Base-by-base conservation (phyloP, 306 rosid species). In the Rubus idaeus region DNA sequence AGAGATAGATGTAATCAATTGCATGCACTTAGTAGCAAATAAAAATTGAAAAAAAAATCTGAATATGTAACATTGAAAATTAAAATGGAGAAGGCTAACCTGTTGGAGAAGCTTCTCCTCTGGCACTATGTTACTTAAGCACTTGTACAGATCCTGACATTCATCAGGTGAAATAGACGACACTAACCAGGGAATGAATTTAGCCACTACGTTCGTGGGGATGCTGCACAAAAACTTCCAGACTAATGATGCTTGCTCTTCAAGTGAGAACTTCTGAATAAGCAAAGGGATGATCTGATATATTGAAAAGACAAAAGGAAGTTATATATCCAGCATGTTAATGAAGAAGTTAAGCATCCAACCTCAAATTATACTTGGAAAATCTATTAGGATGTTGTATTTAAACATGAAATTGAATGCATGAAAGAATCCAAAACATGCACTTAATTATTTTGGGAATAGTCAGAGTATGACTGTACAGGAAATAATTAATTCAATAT, bases 171-270 rank as follows among this genome's bases (percentile, higher is more conserved):
- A 87, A 71, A 95, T 70, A 68, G 96, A 92, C 67, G 73, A 77
- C 55, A 90, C 80, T 52, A 95, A 84, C 97, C 97, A 95, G 17
- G 92, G 91, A 76, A 95, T 93, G 79, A 90, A 74, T 76, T 87
- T 85, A 26, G 90, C 82, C 85, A 95, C 77, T 85, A 85, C 81
- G 76, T 88, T 84, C 70, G 88, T 91, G 4, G 98, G 96, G 80
- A 92, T 84, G 76, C 93, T 87, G 80, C 96, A 85, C 62, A 90
- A 87, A 79, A 92, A 90, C 85, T 89, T 88, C 96, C 97, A 92
- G 64, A 92, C 89, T 47, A 95, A 77, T 49, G 90, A 89, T 55
- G 97, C 92, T 51, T 92, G 97, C 72, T 90, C 96, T 75, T 89
- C 91, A 9, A 81, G 71, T 42, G 95, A 85, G 85, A 90, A 92